Conservation (phyloP, 148 eudicot genomes). For the Nepenthes mirabilis region DNA sequence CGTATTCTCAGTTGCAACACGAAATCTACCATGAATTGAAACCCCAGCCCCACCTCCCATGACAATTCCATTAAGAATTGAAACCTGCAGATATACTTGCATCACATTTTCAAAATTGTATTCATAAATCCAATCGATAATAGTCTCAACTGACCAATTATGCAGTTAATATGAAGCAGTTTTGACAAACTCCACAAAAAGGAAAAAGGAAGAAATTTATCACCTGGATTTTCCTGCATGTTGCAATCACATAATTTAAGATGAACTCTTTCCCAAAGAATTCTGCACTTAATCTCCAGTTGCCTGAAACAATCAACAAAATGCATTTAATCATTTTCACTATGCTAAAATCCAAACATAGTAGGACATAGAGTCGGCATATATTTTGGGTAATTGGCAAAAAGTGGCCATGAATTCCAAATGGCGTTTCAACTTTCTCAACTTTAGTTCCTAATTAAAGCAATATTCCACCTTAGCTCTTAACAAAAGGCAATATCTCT, state of each 20-base stretch:
- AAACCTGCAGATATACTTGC: constrained; percentile 39
- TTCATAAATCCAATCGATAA: too few species aligned
- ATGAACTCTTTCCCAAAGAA: constrained; percentile 54
- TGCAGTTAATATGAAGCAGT: too few species aligned
- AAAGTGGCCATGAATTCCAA: too few species aligned
- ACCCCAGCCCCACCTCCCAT: constrained; percentile 98
- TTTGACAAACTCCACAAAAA: too few species aligned
- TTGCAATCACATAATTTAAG: constrained; percentile 75
- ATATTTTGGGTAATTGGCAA: too few species aligned
- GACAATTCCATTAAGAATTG: constrained; percentile 84
- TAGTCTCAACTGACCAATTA: too few species aligned
- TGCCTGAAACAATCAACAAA: neutral
- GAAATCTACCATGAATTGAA: constrained; percentile 89
- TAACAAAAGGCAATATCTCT: too few species aligned
- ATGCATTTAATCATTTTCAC: neutral
- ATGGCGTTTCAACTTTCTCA: too few species aligned
- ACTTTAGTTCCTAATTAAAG: too few species aligned
- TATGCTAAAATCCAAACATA: too few species aligned
- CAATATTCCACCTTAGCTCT: constrained; percentile 1
- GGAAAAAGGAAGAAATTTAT: neutral
- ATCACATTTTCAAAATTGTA: neutral
- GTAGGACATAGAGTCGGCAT: constrained; percentile 4
- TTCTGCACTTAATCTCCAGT: constrained; percentile 49
- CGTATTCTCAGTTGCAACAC: constrained; percentile 88
- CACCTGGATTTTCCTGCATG: constrained; percentile 82